A percentile compares a stretch with the other conserved stretches of the same genome.
phyloP scores from a whole-genome alignment of 2,329 filamentous ascomycete species.

The Geoglossum cookeanum region DNA sequence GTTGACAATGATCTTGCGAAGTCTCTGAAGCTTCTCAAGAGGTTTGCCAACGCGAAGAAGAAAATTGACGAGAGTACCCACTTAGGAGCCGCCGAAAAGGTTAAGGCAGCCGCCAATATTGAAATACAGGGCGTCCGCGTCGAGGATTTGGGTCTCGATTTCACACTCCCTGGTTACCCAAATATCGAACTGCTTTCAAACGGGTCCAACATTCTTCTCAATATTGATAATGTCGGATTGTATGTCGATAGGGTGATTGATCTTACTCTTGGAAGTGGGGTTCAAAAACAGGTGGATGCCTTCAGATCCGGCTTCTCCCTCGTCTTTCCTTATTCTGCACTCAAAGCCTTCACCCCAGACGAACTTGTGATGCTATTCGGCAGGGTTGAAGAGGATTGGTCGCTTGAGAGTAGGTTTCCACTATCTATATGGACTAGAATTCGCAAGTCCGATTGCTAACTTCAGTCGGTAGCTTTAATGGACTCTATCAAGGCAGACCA shows the following conservation, averaged over 20 bases:
- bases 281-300: constrained; percentile 73
- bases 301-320: constrained; percentile 85
- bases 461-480: constrained; percentile 49
- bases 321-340: constrained; percentile 84
- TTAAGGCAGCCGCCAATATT: constrained; percentile 47
- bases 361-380: constrained; percentile 93
- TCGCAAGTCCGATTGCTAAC: not conserved
- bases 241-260: constrained; percentile 86
- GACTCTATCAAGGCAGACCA: constrained; percentile 98
- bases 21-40: constrained; percentile 72
- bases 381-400: constrained; percentile 87
- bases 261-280: constrained; percentile 74
- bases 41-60: constrained; percentile 68
- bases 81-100: constrained; percentile 51
- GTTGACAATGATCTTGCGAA: constrained; percentile 75
- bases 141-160: constrained; percentile 81
- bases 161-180: constrained; percentile 83
- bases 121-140: constrained; percentile 56
- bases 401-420: constrained; percentile 64
- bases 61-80: constrained; percentile 53
- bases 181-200: constrained; percentile 62
- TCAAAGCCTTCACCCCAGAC: constrained; percentile 85
- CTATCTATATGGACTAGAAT: not conserved
- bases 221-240: constrained; percentile 73
- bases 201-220: constrained; percentile 57